Evolutionary conservation across 805 yeast species (phyloP), one percentile per base, ranked within the genome.

Genomic region (Scheffersomyces lignosus): DNA sequence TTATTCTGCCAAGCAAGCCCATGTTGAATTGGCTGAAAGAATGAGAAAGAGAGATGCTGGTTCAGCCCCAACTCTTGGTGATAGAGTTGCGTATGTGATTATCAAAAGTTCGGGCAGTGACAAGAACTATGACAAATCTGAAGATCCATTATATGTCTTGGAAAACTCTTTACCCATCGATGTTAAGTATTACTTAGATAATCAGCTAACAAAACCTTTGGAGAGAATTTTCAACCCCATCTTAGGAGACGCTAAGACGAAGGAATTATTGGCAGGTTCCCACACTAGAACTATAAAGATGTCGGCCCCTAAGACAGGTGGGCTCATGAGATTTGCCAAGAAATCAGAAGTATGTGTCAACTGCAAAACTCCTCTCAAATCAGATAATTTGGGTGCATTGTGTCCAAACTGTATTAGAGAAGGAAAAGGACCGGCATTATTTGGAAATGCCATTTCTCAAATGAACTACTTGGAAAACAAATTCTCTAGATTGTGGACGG

Each of bases 31-130:
- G 30, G 96, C 99, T 0, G 96, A 90, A 52, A 75, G 97, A 51
- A 93, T 93, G 97, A 77, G 81, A 36, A 88, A 89, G 58, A 83
- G 99, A 70, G 99, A 93, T 56, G 84, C 96, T 0, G 99, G 99
- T 16, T 84, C 95, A 5, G 99, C 99, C 1, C 99, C 99, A 3
- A 81, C 88, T 9, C 75, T 93, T 32, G 99, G 99, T 40, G 99
- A 93, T 58, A 86, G 99, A 65, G 98, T 93, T 22, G 98, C 98
- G 4, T 93, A 91, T 57, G 99, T 93, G 24, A 90, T 93, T 41
- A 83, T 87, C 48, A 78, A 80, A 53, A 66, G 62, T 34, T 81
- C 91, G 0, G 83, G 87, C 4, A 82, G 87, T 34, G 86, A 87
- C 39, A 90, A 88, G 57, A 84, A 90, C 45, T 95, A 90, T 62